phyloP scores from a whole-genome alignment of 192 early-diverging fungal species.

The Gryganskiella cystojenkinii region DNA sequence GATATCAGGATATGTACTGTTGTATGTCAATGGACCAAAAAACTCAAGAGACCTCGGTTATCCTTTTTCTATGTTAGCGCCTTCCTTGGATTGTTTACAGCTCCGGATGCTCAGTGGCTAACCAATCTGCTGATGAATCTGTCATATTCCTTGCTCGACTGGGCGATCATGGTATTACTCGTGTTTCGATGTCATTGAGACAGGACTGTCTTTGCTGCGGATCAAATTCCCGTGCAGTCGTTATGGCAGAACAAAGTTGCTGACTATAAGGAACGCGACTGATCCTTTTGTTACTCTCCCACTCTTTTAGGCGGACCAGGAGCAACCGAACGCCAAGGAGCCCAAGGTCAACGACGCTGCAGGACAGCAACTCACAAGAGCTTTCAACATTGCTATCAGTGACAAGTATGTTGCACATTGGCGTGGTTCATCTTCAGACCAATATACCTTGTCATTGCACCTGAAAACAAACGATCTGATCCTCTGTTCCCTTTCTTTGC shows the following conservation, averaged over 20 bases:
- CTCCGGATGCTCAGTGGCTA: conserved; percentile 27
- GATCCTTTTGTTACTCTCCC: background rate
- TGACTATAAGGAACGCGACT: too few species aligned
- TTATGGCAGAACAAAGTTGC: background rate
- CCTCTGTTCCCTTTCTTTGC: background rate
- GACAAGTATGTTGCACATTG: conserved; percentile 45
- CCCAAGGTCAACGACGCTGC: conserved; percentile 46
- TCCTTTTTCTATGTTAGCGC: conserved; percentile 2
- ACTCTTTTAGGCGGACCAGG: conserved; percentile 18
- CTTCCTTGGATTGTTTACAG: conserved; percentile 19
- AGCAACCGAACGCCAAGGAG: conserved; percentile 19
- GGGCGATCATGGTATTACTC: conserved; percentile 30
- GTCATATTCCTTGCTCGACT: conserved; percentile 24
- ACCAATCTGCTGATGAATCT: conserved; percentile 29
- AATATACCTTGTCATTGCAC: too few species aligned
- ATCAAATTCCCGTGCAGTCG: background rate
- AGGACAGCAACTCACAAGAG: conserved; percentile 46
- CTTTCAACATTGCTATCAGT: conserved; percentile 56
- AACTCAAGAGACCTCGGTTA: background rate
- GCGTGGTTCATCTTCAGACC: too few species aligned
- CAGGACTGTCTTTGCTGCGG: background rate
- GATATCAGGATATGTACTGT: too few species aligned
- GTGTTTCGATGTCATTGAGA: background rate
- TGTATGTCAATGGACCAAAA: background rate
- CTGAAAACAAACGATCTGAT: background rate